phyloP scores from a whole-genome alignment of 2,329 filamentous ascomycete species.

The Samsoniella hepiali region DNA sequence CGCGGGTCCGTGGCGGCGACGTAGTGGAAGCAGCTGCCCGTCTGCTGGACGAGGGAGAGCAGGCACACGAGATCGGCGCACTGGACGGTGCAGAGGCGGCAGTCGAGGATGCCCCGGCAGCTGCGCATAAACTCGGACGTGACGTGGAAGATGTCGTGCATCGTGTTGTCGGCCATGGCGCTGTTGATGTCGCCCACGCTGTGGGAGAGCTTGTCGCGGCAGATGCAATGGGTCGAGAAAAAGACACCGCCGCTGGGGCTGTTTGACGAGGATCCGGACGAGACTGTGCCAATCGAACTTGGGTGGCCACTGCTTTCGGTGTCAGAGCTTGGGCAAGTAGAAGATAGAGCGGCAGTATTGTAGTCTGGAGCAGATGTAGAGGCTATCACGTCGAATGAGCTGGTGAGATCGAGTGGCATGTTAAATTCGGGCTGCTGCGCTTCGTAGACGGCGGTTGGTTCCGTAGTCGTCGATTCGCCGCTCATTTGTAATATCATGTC shows the following conservation, averaged over 20 bases:
- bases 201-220: not conserved
- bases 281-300: not conserved
- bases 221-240: not conserved
- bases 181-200: not conserved
- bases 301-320: not conserved
- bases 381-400: not conserved
- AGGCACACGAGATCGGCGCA: not conserved
- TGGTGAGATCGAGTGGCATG: not conserved
- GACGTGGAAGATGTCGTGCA: not conserved
- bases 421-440: not conserved
- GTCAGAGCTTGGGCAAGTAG: not conserved
- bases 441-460: not conserved
- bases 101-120: not conserved
- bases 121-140: not conserved
- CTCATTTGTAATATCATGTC: not conserved
- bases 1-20: not conserved
- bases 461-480: not conserved
- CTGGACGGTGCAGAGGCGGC: not conserved
- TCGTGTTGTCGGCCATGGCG: not conserved
- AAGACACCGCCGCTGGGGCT: not conserved
- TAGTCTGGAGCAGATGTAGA: not conserved
- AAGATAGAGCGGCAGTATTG: not conserved
- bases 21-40: not conserved
- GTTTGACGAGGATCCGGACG: not conserved
- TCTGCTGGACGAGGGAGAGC: not conserved